These are phyloP conservation scores for Penicillium steckii DNA, from an alignment of 495 filamentous ascomycete species.

Conservation along the genomic window DNA sequence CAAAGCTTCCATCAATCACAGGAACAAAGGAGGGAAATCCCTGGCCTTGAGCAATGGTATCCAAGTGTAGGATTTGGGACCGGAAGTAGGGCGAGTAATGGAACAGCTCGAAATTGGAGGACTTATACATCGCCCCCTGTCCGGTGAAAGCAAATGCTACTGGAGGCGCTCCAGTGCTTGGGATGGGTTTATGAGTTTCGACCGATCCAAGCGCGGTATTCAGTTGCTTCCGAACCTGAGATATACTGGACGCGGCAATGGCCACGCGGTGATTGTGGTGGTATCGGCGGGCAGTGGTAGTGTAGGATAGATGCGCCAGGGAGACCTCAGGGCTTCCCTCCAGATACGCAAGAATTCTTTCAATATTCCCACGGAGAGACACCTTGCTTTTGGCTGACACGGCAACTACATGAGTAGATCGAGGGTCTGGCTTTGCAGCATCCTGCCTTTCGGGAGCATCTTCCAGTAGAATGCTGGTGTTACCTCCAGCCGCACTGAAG, in stretches of 20 bases:
- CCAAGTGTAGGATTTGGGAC: constrained; percentile 18
- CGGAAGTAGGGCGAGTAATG: constrained; percentile 16
- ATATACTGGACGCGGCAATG: constrained; percentile 2
- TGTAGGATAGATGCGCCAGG: constrained; percentile 55
- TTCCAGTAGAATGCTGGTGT: constrained; percentile 32
- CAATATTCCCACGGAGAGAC: constrained; percentile 35
- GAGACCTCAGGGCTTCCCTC: constrained; percentile 1
- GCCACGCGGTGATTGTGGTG: constrained; percentile 58
- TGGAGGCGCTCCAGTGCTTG: neutral
- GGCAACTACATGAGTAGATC: constrained; percentile 15
- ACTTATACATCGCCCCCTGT: constrained; percentile 59
- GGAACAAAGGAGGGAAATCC: constrained; percentile 13
- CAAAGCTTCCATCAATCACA: constrained; percentile 36
- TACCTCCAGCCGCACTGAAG: constrained; percentile 35
- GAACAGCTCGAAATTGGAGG: neutral
- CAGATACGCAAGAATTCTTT: constrained; percentile 16
- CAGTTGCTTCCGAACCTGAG: neutral
- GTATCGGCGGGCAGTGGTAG: constrained; percentile 68
- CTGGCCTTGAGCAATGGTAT: constrained; percentile 18
- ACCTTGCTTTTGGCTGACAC: constrained; percentile 34
- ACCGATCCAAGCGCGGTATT: neutral
- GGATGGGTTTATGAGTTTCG: neutral
- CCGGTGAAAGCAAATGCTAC: constrained; percentile 62
- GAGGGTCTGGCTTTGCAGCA: constrained; percentile 8
- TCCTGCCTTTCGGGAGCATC: constrained; percentile 32